Base-by-base conservation (phyloP, 2,329 filamentous ascomycete genomes). In the Aureobasidium sp. region DNA sequence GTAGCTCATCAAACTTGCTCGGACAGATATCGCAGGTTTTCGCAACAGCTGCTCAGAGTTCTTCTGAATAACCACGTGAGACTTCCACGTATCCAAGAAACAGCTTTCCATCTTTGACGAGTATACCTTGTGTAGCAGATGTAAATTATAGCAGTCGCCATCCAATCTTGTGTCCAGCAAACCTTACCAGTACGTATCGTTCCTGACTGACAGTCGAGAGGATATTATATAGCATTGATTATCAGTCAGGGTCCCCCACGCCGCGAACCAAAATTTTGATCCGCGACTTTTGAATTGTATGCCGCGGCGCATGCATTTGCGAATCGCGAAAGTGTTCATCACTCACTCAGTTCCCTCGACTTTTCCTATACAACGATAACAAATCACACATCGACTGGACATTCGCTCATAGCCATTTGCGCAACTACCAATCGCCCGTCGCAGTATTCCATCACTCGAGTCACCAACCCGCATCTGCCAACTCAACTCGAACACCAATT, bases 201-300 rank as follows among this genome's bases (percentile, higher is more conserved):
- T n/a, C n/a, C n/a, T n/a, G n/a, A n/a, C n/a, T n/a, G n/a, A n/a
- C n/a, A n/a, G n/a, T n/a, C n/a, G n/a, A n/a, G n/a, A n/a, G n/a
- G n/a, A n/a, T n/a, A n/a, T n/a, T n/a, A n/a, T n/a, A n/a, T n/a
- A n/a, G n/a, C n/a, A n/a, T n/a, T n/a, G n/a, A n/a, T n/a, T n/a
- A n/a, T n/a, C n/a, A n/a, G n/a, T 33, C 58, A 61, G 58, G 58
- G 58, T 61, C 58, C 58, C 58, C 58, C 43, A 61, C 58, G 8
- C 43, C 58, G 45, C 45, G 40, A 61, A 61, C 43, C 58, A 61
- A 61, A 61, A 50, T 61, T 61, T 61, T 8, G 43, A 38, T n/a
- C 31, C 16, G 43, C 8, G 29, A 61, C 45, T 61, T 61, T 50
- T 61, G 58, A 40, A 61, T n/a, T n/a, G n/a, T 42, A 40, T 36